These are phyloP conservation scores for Aspergillus fischeri DNA, from an alignment of 2,329 filamentous ascomycete species.

Conservation along the genomic window DNA sequence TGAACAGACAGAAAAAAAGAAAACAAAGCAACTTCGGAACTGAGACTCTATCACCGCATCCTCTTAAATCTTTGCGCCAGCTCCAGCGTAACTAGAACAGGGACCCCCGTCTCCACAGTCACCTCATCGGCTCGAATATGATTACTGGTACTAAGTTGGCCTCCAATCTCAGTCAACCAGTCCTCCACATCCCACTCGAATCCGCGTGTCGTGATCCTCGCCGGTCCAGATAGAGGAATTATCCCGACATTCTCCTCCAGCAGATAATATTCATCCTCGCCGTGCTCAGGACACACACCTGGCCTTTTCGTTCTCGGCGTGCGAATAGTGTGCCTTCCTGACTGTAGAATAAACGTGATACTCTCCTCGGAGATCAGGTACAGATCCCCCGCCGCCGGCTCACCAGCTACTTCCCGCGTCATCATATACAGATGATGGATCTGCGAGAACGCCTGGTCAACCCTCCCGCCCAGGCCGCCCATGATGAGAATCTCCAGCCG, in stretches of 20 bases:
- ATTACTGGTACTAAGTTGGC: slow-evolving; percentile 74
- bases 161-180: slow-evolving; percentile 75
- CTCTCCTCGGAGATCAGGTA: slow-evolving; percentile 79
- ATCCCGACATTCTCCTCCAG: slow-evolving; percentile 83
- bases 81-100: slow-evolving; percentile 73
- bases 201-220: slow-evolving; percentile 72
- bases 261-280: slow-evolving; percentile 29
- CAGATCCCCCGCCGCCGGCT: slow-evolving; percentile 50
- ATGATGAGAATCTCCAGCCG: slow-evolving; percentile 67
- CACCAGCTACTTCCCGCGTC: slow-evolving; percentile 29
- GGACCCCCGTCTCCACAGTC: slow-evolving; percentile 58
- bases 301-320: slow-evolving; percentile 47
- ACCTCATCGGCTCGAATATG: slow-evolving; percentile 62
- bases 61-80: slow-evolving; percentile 43
- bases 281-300: neutral
- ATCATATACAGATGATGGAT: slow-evolving; percentile 73
- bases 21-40: neutral
- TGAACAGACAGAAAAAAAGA: neutral
- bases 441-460: slow-evolving; percentile 88
- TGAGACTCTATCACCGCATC: slow-evolving; percentile 2
- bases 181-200: slow-evolving; percentile 86
- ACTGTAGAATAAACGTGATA: slow-evolving; percentile 74
- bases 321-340: slow-evolving; percentile 63
- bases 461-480: slow-evolving; percentile 80
- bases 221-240: slow-evolving; percentile 74